These are phyloP conservation scores for Anthostomella pinea DNA, from an alignment of 2,329 filamentous ascomycete genomes.

Conservation along the genomic window DNA sequence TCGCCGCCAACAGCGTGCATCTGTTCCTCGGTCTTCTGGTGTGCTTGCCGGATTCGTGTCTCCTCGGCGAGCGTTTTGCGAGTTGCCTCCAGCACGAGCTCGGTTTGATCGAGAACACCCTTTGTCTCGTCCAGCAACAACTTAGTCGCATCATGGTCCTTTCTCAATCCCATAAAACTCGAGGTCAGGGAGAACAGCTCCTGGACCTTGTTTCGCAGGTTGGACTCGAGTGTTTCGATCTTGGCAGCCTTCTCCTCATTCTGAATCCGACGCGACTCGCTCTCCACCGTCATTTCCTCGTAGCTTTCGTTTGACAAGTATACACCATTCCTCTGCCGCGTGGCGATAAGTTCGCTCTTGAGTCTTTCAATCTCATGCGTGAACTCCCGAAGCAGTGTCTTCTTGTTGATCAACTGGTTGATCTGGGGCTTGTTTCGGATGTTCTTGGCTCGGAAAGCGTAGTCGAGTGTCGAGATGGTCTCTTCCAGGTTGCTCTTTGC, in stretches of 20 bases:
- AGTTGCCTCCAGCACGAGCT: constrained; percentile 76
- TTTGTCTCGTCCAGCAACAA: constrained; percentile 74
- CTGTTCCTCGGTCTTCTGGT: constrained; percentile 78
- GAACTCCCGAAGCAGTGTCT: constrained; percentile 85
- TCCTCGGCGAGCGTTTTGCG: constrained; percentile 77
- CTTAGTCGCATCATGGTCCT: constrained; percentile 79
- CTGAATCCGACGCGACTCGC: constrained; percentile 86
- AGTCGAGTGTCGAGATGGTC: constrained; percentile 96
- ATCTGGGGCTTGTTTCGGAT: constrained; percentile 97
- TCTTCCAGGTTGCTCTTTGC: constrained; percentile 95
- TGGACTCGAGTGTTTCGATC: constrained; percentile 87
- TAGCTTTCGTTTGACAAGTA: constrained; percentile 87
- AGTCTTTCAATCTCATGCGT: constrained; percentile 90
- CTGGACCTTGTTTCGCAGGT: constrained; percentile 88
- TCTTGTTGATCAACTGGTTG: constrained; percentile 89
- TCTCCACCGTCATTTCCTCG: constrained; percentile 87
- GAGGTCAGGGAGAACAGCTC: constrained; percentile 85
- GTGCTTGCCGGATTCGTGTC: constrained; percentile 73
- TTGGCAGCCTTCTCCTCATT: constrained; percentile 90
- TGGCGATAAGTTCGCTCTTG: constrained; percentile 90
- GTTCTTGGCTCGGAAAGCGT: constrained; percentile 96
- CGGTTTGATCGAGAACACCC: constrained; percentile 80
- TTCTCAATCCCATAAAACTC: constrained; percentile 83
- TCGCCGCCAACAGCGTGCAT: constrained; percentile 71
- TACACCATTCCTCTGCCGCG: constrained; percentile 89